Evolutionary conservation across 352 stramenopile genomes (phyloP), one percentile per base, ranked within the genome.

Genomic region (Globisporangium takayamanum): DNA sequence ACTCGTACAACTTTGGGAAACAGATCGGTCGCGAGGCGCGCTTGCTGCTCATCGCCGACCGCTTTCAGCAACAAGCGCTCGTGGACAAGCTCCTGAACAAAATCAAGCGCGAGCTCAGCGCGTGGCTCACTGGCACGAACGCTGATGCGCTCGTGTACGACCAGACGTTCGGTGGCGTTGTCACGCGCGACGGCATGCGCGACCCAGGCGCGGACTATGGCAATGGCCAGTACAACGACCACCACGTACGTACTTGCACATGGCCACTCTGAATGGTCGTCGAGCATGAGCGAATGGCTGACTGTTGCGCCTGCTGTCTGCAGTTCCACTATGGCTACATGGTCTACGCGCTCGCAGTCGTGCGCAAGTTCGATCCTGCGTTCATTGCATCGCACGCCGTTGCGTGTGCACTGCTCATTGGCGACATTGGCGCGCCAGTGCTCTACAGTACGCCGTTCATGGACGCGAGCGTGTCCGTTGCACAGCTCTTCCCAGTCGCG

Each of bases 311-410:
- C 33, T 39, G 5, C 5, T 62, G 10, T 15, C 12, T 30, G 41
- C 55, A 97, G 73, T 98, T 98, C 60, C 96, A 99, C 64, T 98
- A 98, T 62, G 94, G 94, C 50, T 98, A 98, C 63, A 83, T 96
- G 36, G 60, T 92, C n/a, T 94, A 96, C 56, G 80, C 85, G 20
- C 66, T 91, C 48, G 84, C 80, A 28, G 76, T 88, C 2, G 56
- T 96, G 55, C 80, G 79, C 18, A 89, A 88, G 45, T 87, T 88
- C 36, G 78, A 89, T 15, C 78, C 85, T 0, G 70, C 58, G 5
- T 96, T 95, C 68, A 74, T 94, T 53, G 55, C 72, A 5, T 64
- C 64, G 12, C 70, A 95, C 56, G 72, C 73, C 3, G 60, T 70
- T 25, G 77, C 81, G 6, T 76, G 70, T 33, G 74, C 74, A 0